Evolutionary conservation across 106 monocot species (phyloP).

Genomic region (Platanthera zijinensis): DNA sequence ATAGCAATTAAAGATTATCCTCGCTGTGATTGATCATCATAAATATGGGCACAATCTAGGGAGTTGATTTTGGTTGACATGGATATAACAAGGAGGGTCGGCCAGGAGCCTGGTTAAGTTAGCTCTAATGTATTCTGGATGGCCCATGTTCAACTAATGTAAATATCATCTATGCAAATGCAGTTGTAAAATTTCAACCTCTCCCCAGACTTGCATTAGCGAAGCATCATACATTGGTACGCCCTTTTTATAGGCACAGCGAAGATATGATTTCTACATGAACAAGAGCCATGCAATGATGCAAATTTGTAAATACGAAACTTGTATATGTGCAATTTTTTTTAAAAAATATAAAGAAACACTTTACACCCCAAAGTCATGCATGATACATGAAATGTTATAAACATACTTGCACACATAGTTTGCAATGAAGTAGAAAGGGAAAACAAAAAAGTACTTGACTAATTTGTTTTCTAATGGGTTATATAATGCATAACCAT

Average conservation of each 20-base stretch:
- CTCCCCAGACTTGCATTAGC: too few species aligned
- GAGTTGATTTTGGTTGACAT: too few species aligned
- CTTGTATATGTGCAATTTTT: background rate
- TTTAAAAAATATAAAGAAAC: background rate
- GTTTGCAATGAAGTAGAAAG: background rate
- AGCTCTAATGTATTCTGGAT: too few species aligned
- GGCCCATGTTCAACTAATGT: too few species aligned
- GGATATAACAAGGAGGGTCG: background rate
- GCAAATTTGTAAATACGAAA: background rate
- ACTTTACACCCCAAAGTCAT: background rate
- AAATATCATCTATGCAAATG: too few species aligned
- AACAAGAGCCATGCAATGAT: background rate
- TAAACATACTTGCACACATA: background rate
- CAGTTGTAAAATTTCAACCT: too few species aligned
- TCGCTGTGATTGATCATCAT: background rate
- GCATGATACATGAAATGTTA: background rate
- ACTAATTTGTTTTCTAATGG: background rate
- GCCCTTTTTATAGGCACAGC: too few species aligned
- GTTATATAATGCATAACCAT: background rate
- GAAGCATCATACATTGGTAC: too few species aligned
- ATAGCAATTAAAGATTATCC: background rate
- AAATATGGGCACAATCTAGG: background rate
- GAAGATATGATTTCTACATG: background rate
- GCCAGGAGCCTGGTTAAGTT: too few species aligned
- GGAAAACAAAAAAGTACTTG: background rate